Conservation (phyloP, 176 grass and related monocot species). For the Raddia distichophylla region DNA sequence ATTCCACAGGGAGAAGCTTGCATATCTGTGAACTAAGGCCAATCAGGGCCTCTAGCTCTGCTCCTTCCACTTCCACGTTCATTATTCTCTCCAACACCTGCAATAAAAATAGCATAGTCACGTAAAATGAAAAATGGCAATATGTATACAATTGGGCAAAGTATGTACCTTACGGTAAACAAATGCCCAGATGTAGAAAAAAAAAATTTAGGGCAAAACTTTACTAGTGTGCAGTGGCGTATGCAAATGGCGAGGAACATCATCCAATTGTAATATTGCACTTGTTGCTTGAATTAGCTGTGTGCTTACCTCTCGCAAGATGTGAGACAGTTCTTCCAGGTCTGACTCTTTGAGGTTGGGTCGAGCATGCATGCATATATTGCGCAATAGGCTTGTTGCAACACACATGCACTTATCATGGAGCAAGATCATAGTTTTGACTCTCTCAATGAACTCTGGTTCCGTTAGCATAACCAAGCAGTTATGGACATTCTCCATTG, state of each 20-base stretch:
- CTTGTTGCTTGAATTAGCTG: not conserved
- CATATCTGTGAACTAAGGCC: slow-evolving; percentile 30
- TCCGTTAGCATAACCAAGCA: not conserved
- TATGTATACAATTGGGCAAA: not conserved
- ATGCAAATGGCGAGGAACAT: not conserved
- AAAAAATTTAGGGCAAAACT: not conserved
- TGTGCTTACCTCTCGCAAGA: not conserved
- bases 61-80: not conserved
- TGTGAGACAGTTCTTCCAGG: not conserved
- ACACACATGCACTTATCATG: not conserved
- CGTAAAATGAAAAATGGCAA: too few species aligned
- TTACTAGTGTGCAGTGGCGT: not conserved
- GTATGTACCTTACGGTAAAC: not conserved
- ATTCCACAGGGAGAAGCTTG: not conserved
- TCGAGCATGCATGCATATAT: not conserved
- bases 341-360: not conserved
- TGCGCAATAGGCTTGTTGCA: not conserved
- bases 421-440: not conserved
- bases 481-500: not conserved
- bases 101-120: not conserved
- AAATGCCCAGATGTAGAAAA: not conserved
- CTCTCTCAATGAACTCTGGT: not conserved
- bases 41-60: not conserved
- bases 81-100: slow-evolving; percentile 30
- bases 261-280: not conserved